phyloP scores from a whole-genome alignment of 805 yeast species.

The Candida adriatica region DNA sequence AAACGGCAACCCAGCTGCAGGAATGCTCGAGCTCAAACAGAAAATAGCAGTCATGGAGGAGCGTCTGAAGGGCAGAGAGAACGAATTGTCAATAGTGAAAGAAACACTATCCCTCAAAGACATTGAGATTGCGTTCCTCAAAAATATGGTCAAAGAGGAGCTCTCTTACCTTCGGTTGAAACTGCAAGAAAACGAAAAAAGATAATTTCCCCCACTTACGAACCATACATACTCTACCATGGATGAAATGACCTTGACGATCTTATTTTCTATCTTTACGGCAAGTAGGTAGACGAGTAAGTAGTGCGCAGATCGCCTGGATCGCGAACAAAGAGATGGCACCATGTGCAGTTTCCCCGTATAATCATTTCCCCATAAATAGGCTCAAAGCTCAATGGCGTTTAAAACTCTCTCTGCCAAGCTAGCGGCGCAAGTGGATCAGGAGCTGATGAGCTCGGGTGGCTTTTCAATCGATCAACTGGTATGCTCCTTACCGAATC shows the following conservation, averaged over 20 bases:
- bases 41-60: constrained; percentile 7
- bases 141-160: constrained; percentile 20
- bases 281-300: too few species aligned
- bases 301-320: too few species aligned
- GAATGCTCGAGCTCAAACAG: background rate
- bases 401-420: constrained; percentile 39
- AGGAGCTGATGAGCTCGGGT: constrained; percentile 78
- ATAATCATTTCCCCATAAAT: too few species aligned
- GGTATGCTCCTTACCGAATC: constrained; percentile 19
- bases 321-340: too few species aligned
- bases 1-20: background rate
- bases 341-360: too few species aligned
- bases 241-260: too few species aligned
- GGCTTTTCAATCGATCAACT: constrained; percentile 80
- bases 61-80: constrained; percentile 2
- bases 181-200: constrained; percentile 14
- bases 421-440: constrained; percentile 70
- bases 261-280: too few species aligned
- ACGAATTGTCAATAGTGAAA: constrained; percentile 5
- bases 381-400: too few species aligned
- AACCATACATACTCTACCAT: too few species aligned
- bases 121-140: constrained; percentile 18
- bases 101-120: constrained; percentile 12
- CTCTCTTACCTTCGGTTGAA: constrained; percentile 18
- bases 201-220: too few species aligned